Conservation (phyloP, 306 rosid genomes). For the Cucumis cinereus region DNA sequence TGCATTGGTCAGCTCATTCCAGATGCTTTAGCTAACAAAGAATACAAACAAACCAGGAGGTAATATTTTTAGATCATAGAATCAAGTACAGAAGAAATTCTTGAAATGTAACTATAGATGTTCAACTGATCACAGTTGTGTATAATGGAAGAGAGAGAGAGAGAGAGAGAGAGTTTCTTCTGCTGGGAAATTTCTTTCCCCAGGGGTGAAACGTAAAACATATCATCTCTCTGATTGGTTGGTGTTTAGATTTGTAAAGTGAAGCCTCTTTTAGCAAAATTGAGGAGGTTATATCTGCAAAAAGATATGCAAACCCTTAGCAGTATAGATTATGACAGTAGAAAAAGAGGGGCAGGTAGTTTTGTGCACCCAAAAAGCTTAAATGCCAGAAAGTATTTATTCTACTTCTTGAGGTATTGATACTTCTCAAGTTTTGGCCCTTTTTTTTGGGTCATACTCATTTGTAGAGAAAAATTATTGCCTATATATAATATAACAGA, state of each 20-base stretch:
- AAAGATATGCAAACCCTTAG: background rate
- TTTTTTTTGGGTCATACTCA: background rate
- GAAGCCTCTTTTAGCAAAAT: background rate
- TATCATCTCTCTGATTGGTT: background rate
- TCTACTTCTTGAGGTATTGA: background rate
- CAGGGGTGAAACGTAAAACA: background rate
- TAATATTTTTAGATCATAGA: background rate
- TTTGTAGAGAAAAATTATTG: background rate
- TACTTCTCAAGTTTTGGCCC: background rate
- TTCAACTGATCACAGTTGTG: background rate
- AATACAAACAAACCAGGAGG: background rate
- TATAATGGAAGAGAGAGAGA: background rate
- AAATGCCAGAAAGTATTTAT: background rate
- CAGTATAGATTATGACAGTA: background rate
- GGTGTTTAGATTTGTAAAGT: slow-evolving; percentile 3
- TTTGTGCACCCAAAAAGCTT: background rate
- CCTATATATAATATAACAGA: background rate
- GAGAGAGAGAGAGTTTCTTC: background rate
- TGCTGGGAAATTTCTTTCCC: background rate
- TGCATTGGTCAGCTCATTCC: slow-evolving; percentile 34
- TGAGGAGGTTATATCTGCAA: background rate
- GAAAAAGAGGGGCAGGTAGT: background rate
- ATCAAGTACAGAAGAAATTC: background rate
- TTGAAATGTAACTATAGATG: background rate
- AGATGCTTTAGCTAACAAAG: slow-evolving; percentile 18